A percentile compares a stretch with the other conserved stretches of the same genome.
phyloP scores from a whole-genome alignment of 805 yeast genomes.

The Zygoascus flipseniorum region DNA sequence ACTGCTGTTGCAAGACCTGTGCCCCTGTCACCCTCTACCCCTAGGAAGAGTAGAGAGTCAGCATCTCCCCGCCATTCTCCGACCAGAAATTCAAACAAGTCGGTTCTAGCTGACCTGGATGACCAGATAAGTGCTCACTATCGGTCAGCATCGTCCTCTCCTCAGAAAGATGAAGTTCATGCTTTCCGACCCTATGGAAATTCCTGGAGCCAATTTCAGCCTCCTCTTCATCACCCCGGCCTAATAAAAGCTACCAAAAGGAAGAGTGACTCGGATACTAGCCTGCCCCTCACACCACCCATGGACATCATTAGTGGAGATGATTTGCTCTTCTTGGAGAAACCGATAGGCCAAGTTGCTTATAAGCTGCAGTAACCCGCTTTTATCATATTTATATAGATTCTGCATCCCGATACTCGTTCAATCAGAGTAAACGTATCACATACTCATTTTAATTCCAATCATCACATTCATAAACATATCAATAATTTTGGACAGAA shows the following conservation, averaged over 20 bases:
- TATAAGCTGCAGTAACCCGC: slow-evolving; percentile 5
- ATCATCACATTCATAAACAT: too few relatives aligned
- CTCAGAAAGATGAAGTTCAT: slow-evolving; percentile 4
- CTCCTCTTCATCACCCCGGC: background rate
- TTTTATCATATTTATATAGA: background rate
- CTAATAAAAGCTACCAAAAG: background rate
- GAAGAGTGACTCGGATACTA: background rate
- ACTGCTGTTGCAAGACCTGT: background rate
- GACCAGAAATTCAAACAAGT: background rate
- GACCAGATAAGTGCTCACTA: background rate
- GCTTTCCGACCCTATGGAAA: slow-evolving; percentile 7
- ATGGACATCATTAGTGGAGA: slow-evolving; percentile 11
- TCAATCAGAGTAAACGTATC: too few relatives aligned
- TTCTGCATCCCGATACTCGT: background rate
- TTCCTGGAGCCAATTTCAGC: background rate
- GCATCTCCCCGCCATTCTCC: background rate
- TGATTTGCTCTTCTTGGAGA: slow-evolving; percentile 11
- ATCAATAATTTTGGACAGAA: too few relatives aligned
- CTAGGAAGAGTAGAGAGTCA: background rate
- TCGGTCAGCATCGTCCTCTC: background rate
- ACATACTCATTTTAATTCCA: too few relatives aligned
- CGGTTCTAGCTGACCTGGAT: background rate
- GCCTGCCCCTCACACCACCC: background rate
- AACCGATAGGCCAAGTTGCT: slow-evolving; percentile 10
- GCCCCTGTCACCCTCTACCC: background rate